Conservation (phyloP, 257 asterid genomes). For the Solanum paucissectum region DNA sequence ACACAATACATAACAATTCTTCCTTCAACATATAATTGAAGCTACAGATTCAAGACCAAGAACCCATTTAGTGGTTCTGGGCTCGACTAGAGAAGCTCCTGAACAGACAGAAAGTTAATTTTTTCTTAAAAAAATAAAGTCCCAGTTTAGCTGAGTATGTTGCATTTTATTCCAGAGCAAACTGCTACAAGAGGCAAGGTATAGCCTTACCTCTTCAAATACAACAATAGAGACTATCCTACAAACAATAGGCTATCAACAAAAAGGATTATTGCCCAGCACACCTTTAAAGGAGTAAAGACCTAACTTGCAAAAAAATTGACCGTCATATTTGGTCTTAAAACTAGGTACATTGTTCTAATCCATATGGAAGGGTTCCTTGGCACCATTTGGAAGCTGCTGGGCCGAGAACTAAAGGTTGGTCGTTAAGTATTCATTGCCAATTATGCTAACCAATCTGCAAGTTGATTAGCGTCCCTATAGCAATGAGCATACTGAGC, state of each 20-base stretch:
- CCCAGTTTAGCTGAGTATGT: neutral
- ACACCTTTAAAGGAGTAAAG: neutral
- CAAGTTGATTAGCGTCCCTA: neutral
- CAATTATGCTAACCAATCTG: neutral
- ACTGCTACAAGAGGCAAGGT: neutral
- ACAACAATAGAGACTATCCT: neutral
- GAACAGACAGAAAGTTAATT: neutral
- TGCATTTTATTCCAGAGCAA: neutral
- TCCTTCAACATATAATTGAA: neutral
- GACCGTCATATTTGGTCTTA: neutral
- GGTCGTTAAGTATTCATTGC: neutral
- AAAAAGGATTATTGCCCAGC: neutral
- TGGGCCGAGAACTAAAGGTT: neutral
- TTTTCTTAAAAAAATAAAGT: too few species aligned
- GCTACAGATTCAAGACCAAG: neutral
- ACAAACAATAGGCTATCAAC: neutral
- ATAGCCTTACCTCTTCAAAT: neutral
- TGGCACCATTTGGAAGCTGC: neutral
- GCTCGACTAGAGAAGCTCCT: neutral
- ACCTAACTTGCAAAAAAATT: neutral
- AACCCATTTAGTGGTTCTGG: neutral
- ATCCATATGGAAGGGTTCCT: too few species aligned
- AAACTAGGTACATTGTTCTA: neutral
- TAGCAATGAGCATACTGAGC: neutral
- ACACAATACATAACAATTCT: neutral